These are phyloP conservation scores for Torulaspora gathmanii DNA, from an alignment of 805 yeast species.

Conservation along the genomic window DNA sequence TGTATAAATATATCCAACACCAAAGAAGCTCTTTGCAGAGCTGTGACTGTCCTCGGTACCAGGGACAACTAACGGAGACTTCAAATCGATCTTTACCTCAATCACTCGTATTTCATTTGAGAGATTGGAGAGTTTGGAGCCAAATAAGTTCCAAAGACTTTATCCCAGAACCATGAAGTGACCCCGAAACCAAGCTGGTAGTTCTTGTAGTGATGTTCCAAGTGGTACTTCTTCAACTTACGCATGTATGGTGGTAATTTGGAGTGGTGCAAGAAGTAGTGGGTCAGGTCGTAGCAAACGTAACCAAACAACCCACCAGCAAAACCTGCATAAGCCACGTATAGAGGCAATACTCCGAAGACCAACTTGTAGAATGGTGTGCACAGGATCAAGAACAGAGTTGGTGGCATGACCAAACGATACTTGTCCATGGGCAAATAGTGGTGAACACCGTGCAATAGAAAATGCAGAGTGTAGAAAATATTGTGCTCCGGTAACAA, in stretches of 20 bases:
- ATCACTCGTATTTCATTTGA: slow-evolving; percentile 34
- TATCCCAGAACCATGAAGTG: slow-evolving; percentile 91
- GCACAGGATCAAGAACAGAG: slow-evolving; percentile 66
- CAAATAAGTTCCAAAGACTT: slow-evolving; percentile 77
- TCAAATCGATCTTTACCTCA: slow-evolving; percentile 1
- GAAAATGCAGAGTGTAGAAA: slow-evolving; percentile 78
- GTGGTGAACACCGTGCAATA: slow-evolving; percentile 94
- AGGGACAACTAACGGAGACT: not conserved
- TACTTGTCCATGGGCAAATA: slow-evolving; percentile 93
- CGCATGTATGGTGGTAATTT: slow-evolving; percentile 72
- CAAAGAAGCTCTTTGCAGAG: not conserved
- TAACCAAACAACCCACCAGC: slow-evolving; percentile 97
- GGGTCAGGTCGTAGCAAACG: slow-evolving; percentile 87
- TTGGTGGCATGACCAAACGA: slow-evolving; percentile 95
- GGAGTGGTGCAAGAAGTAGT: slow-evolving; percentile 88
- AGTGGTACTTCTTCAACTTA: slow-evolving; percentile 79
- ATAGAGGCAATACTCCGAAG: slow-evolving; percentile 69
- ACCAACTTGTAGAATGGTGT: slow-evolving; percentile 79
- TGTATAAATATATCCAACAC: not conserved
- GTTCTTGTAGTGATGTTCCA: slow-evolving; percentile 97
- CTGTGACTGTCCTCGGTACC: not conserved
- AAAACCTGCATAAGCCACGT: slow-evolving; percentile 85
- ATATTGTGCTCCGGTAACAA: slow-evolving; percentile 75
- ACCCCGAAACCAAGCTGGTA: slow-evolving; percentile 97
- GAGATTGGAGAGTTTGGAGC: slow-evolving; percentile 39